Evolutionary conservation across 2,329 filamentous ascomycete species (phyloP).

Genomic region (Sporothrix inflata): DNA sequence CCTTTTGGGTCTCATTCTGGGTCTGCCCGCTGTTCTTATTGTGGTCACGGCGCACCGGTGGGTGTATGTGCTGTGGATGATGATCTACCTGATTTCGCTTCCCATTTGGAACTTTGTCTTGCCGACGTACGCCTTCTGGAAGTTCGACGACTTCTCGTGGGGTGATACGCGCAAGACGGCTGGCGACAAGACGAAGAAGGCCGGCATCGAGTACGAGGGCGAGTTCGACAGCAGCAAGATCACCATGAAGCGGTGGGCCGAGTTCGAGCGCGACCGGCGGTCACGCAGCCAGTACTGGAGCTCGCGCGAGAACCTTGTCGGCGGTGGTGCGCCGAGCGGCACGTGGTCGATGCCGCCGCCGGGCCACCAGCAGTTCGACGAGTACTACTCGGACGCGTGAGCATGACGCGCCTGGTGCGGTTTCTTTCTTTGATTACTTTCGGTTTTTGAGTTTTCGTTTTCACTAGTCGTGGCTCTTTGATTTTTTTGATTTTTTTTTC

Average conservation of each 20-base stretch:
- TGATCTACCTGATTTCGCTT: conserved; percentile 89
- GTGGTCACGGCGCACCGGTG: conserved; percentile 90
- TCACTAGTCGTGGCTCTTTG: background rate
- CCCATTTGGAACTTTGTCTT: conserved; percentile 98
- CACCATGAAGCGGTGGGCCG: conserved; percentile 98
- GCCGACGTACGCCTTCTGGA: conserved; percentile 95
- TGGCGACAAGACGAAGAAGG: conserved; percentile 86
- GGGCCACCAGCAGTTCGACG: conserved; percentile 55
- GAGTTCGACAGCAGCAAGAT: conserved; percentile 99
- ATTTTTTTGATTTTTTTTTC: conserved; percentile 14
- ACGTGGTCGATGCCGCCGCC: conserved; percentile 47
- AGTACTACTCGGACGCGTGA: conserved; percentile 60
- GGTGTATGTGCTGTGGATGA: conserved; percentile 95
- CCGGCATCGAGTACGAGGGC: conserved; percentile 83
- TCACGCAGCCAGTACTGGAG: conserved; percentile 56
- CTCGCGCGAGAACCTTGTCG: conserved; percentile 55
- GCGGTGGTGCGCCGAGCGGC: conserved; percentile 39
- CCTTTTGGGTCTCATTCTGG: conserved; percentile 85
- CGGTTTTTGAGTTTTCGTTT: background rate
- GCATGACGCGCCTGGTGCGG: background rate
- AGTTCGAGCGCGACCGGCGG: conserved; percentile 78
- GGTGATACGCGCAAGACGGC: conserved; percentile 96
- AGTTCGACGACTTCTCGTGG: conserved; percentile 99
- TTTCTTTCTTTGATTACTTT: background rate
- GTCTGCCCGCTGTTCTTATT: conserved; percentile 89